Evolutionary conservation across 225 moss, liverwort and hornwort genomes (phyloP), one percentile per base, ranked within the genome.

Genomic region (Straminergon stramineum): DNA sequence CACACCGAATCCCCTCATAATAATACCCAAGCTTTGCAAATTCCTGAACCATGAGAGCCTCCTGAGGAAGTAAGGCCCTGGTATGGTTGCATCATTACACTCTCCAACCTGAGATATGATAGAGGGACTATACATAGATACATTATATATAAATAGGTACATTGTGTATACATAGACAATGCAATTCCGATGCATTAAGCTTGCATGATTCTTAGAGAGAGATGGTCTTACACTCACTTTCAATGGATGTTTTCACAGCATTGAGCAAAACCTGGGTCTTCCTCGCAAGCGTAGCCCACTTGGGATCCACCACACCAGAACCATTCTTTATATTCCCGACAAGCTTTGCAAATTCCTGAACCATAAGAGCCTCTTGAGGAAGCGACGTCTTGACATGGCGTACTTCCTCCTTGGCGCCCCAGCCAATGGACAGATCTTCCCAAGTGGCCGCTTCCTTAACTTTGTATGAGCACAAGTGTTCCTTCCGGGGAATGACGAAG

Each of bases 341-440:
- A 13, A 95, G 91, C 34, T 74, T 89, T 12, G 93, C 91, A 58
- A 95, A 93, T 70, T 92, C 90, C 79, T 90, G 92, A 5, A 95
- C 91, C 95, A 95, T 95, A 18, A 94, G 92, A 35, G 94, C 93
- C 67, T 95, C 95, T 79, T 95, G 94, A 1, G 94, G 89, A 22
- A 93, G 83, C 61, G 48, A 19, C 17, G 91, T 94, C 88, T 78
- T 60, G 63, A 95, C 94, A 16, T 93, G 90, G 64, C 65, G 88
- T 28, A 89, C 62, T 37, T 90, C 82, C 78, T 95, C 91, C 15
- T 82, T 64, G 55, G 27, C 35, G 16, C 79, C 68, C 92, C 93
- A 91, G 55, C 93, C 90, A 9, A 45, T 58, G 30, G 87, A 83
- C 77, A 79, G 43, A 24, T 89, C 89, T 35, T 56, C 71, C 87